These are phyloP conservation scores for Marsdenia floribunda DNA, from an alignment of 257 asterid species.

Conservation along the genomic window DNA sequence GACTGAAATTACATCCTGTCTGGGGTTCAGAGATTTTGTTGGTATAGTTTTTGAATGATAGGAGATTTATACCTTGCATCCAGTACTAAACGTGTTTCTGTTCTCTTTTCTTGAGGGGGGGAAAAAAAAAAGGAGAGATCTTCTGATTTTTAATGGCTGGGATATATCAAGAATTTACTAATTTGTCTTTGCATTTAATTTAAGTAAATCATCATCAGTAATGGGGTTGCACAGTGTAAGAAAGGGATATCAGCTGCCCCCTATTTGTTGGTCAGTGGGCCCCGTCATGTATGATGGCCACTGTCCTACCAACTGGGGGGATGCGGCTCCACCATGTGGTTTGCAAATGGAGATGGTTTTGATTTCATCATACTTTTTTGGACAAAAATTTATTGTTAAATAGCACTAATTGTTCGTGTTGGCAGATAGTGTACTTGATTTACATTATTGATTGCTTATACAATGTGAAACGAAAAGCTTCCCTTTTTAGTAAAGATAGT, in stretches of 20 bases:
- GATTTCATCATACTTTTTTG: neutral
- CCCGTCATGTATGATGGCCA: neutral
- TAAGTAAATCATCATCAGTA: neutral
- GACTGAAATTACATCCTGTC: neutral
- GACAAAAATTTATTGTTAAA: conserved; percentile 3
- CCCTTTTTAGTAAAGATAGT: neutral
- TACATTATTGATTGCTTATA: neutral
- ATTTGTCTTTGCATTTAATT: neutral
- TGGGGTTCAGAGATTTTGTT: neutral
- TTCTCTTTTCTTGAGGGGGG: neutral
- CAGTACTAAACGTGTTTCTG: neutral
- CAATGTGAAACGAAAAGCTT: neutral
- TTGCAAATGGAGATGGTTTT: neutral
- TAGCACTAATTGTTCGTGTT: neutral
- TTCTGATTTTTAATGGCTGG: neutral
- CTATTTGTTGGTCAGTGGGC: neutral
- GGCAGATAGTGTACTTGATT: neutral
- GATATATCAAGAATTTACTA: neutral
- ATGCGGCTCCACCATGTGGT: conserved; percentile 10
- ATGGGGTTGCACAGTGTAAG: neutral
- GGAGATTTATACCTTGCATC: neutral
- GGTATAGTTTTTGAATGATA: neutral
- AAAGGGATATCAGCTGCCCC: neutral
- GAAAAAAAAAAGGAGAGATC: neutral
- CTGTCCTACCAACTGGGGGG: neutral